Conservation (phyloP, 2,329 filamentous ascomycete genomes). For the Colletotrichum gigasporum region DNA sequence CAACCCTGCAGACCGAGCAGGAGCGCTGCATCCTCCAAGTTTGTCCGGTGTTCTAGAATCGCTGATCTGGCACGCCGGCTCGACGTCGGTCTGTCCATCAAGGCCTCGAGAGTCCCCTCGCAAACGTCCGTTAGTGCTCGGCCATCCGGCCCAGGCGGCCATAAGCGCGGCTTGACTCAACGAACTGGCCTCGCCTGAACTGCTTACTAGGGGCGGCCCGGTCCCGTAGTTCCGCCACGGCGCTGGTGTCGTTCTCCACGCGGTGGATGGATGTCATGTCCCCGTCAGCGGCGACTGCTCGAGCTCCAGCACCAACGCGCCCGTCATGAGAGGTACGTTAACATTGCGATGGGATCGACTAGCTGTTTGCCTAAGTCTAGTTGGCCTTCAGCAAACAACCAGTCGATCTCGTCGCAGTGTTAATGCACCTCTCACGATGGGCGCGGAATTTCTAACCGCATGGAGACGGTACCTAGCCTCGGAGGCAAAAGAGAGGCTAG, state of each 20-base stretch:
- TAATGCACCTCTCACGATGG: not conserved
- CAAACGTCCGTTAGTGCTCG: not conserved
- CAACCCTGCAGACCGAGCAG: not conserved
- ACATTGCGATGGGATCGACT: too few species aligned
- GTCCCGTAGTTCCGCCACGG: slow-evolving; percentile 7
- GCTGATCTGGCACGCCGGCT: not conserved
- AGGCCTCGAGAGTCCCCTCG: not conserved
- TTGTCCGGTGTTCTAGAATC: not conserved
- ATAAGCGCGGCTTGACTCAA: not conserved
- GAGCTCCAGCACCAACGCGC: too few species aligned
- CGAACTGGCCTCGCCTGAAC: not conserved
- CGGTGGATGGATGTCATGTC: not conserved
- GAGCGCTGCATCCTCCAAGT: not conserved
- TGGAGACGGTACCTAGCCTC: not conserved
- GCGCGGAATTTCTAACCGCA: not conserved
- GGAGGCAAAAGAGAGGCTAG: not conserved
- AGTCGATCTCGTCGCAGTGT: too few species aligned
- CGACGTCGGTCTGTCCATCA: not conserved
- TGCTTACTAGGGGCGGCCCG: slow-evolving; percentile 23
- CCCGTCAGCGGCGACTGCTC: not conserved
- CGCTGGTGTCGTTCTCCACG: not conserved
- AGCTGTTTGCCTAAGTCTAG: too few species aligned
- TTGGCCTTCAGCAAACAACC: too few species aligned
- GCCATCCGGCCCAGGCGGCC: slow-evolving; percentile 5
- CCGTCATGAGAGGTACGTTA: too few species aligned